Evolutionary conservation across 1,139 yeast species (phyloP).

Genomic region (Yamadazyma dendronema): DNA sequence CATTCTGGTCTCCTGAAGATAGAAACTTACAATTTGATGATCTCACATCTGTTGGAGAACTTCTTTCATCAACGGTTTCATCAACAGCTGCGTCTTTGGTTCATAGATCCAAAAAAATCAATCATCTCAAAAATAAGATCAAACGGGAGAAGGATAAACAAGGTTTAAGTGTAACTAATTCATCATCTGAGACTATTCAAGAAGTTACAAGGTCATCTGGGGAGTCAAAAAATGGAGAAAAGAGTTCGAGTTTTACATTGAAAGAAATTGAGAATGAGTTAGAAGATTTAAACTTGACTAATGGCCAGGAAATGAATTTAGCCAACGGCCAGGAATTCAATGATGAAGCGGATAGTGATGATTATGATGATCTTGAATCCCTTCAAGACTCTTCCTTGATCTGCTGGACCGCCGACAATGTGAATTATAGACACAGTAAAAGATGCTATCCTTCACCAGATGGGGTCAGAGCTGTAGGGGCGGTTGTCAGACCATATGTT

Average conservation of each 20-base stretch:
- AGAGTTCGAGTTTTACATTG: background rate
- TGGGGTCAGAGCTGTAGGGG: slow-evolving; percentile 69
- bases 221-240: background rate
- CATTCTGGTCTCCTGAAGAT: slow-evolving; percentile 79
- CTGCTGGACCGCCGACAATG: slow-evolving; percentile 25
- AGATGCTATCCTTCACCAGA: slow-evolving; percentile 46
- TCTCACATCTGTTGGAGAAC: slow-evolving; percentile 10
- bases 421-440: slow-evolving; percentile 20
- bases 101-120: slow-evolving; percentile 11
- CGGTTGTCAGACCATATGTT: slow-evolving; percentile 73
- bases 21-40: slow-evolving; percentile 23
- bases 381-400: slow-evolving; percentile 18
- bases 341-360: slow-evolving; percentile 9
- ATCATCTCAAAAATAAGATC: slow-evolving; percentile 11
- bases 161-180: background rate
- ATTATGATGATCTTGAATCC: slow-evolving; percentile 14
- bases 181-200: background rate
- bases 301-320: slow-evolving; percentile 11
- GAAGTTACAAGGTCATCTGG: no score
- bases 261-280: slow-evolving; percentile 7
- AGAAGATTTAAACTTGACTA: slow-evolving; percentile 5
- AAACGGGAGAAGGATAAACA: slow-evolving; percentile 6
- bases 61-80: slow-evolving; percentile 14
- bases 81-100: slow-evolving; percentile 14
- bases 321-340: slow-evolving; percentile 11